Conservation (phyloP, 495 filamentous ascomycete genomes). For the Daldinia concentrica region DNA sequence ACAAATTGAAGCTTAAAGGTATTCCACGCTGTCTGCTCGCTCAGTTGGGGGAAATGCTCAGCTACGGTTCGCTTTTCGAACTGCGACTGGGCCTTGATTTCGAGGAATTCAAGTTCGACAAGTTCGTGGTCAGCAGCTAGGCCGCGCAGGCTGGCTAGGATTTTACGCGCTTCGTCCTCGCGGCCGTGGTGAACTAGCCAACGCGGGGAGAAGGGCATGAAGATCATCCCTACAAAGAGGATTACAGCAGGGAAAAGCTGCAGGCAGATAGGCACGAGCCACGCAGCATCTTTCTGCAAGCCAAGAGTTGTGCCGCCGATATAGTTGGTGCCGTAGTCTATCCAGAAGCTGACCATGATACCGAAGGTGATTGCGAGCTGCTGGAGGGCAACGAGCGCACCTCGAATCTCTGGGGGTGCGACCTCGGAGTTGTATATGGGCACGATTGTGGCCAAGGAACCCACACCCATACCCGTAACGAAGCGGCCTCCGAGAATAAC, state of each 20-base stretch:
- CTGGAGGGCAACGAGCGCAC: constrained; percentile 78
- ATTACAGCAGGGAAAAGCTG: constrained; percentile 69
- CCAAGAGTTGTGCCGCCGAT: constrained; percentile 73
- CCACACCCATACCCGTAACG: constrained; percentile 79
- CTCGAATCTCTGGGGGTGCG: constrained; percentile 67
- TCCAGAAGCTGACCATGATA: constrained; percentile 87
- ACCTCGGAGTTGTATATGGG: constrained; percentile 78
- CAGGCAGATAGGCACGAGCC: constrained; percentile 72
- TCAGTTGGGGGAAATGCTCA: constrained; percentile 74
- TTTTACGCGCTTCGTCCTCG: constrained; percentile 73
- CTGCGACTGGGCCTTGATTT: constrained; percentile 81
- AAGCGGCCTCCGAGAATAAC: constrained; percentile 79
- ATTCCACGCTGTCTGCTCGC: constrained; percentile 67
- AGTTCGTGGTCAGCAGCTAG: constrained; percentile 68
- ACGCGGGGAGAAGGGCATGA: constrained; percentile 83
- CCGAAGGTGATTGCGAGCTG: constrained; percentile 85
- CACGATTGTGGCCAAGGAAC: constrained; percentile 72
- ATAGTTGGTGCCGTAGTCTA: constrained; percentile 79
- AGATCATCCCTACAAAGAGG: constrained; percentile 75
- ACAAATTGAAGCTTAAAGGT: constrained; percentile 75
- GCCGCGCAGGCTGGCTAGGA: constrained; percentile 72
- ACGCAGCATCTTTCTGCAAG: constrained; percentile 72
- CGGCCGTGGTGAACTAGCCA: constrained; percentile 80
- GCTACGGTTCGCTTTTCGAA: constrained; percentile 80
- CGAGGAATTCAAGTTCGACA: constrained; percentile 79